Conservation (phyloP, 2,329 filamentous ascomycete genomes). For the Mariannaea sp. region DNA sequence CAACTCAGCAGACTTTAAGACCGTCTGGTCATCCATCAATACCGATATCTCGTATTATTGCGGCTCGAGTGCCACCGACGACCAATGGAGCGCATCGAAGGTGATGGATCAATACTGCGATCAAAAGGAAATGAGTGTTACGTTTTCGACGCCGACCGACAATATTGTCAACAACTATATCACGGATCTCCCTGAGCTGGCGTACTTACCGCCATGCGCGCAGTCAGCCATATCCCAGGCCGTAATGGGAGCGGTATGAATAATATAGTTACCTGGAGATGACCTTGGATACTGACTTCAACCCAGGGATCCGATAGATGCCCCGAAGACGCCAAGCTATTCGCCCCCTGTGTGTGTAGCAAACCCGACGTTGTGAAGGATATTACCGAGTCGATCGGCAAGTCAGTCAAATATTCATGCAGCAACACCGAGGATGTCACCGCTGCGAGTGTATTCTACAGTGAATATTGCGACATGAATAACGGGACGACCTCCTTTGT, state of each 20-base stretch:
- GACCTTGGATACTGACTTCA: slow-evolving; percentile 6
- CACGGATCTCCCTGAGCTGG: slow-evolving; percentile 52
- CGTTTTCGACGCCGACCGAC: slow-evolving; percentile 49
- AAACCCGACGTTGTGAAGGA: slow-evolving; percentile 54
- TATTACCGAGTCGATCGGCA: slow-evolving; percentile 50
- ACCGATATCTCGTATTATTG: slow-evolving; percentile 49
- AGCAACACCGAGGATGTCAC: slow-evolving; percentile 51
- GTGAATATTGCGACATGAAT: slow-evolving; percentile 57
- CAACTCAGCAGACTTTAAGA: slow-evolving; percentile 48
- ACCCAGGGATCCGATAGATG: slow-evolving; percentile 37
- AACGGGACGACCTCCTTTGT: slow-evolving; percentile 56
- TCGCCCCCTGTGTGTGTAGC: slow-evolving; percentile 57
- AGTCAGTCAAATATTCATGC: slow-evolving; percentile 51
- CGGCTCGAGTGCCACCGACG: slow-evolving; percentile 52
- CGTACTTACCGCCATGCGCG: slow-evolving; percentile 48
- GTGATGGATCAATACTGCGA: slow-evolving; percentile 56
- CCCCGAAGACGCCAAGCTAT: slow-evolving; percentile 45
- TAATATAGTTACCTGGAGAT: background rate
- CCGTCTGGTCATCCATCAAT: slow-evolving; percentile 47
- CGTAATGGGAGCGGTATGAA: slow-evolving; percentile 38
- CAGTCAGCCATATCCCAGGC: slow-evolving; percentile 39
- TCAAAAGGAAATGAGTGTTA: slow-evolving; percentile 42
- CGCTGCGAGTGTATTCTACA: slow-evolving; percentile 56
- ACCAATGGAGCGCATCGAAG: slow-evolving; percentile 52
- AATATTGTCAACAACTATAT: slow-evolving; percentile 53